phyloP scores from a whole-genome alignment of 768 basidiomycete genomes.

The Tubosaeta brunneosetosa region DNA sequence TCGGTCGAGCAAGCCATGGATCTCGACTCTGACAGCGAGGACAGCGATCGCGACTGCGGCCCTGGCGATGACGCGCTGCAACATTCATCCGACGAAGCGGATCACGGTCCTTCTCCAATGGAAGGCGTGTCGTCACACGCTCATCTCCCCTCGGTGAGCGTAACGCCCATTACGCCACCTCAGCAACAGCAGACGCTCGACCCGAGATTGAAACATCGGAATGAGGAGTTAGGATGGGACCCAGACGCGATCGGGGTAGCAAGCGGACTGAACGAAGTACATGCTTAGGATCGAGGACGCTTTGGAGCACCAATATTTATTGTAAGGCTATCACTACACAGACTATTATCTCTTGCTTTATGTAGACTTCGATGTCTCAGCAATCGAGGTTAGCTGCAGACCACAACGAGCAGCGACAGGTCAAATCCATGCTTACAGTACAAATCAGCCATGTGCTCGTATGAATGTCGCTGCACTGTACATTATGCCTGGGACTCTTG shows the following conservation, averaged over 20 bases:
- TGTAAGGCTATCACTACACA: slow-evolving; percentile 15
- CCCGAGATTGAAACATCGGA: slow-evolving; percentile 29
- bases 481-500: too few relatives aligned
- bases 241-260: slow-evolving; percentile 14
- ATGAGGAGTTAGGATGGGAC: slow-evolving; percentile 28
- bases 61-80: slow-evolving; percentile 15
- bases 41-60: slow-evolving; percentile 13
- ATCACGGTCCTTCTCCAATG: slow-evolving; percentile 31
- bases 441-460: too few relatives aligned
- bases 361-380: neutral
- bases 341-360: neutral
- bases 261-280: slow-evolving; percentile 17
- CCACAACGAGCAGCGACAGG: neutral
- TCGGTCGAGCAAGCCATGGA: slow-evolving; percentile 45
- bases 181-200: slow-evolving; percentile 21
- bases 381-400: neutral
- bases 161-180: slow-evolving; percentile 31
- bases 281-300: slow-evolving; percentile 2
- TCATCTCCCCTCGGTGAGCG: slow-evolving; percentile 27
- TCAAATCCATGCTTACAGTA: too few relatives aligned
- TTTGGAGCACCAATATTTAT: slow-evolving; percentile 8
- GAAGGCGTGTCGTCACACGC: slow-evolving; percentile 28
- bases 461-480: too few relatives aligned
- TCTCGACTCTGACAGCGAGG: slow-evolving; percentile 36
- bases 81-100: slow-evolving; percentile 27